Percentiles rank a stretch among this genome's conserved stretches.
Conservation (phyloP, 129 eudicot genomes). For the Cynara cardunculus region DNA sequence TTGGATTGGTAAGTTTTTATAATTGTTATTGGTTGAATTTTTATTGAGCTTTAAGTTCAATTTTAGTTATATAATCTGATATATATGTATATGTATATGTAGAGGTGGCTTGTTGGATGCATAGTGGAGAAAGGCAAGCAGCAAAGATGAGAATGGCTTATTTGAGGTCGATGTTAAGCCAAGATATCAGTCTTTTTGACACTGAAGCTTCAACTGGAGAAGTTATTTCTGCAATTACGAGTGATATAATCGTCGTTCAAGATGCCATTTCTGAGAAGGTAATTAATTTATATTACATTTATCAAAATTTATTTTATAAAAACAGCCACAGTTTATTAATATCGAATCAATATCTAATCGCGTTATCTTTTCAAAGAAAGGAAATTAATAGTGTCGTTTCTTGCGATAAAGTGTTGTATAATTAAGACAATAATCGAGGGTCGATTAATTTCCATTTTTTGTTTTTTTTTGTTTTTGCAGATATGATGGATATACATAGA, state of each 20-base stretch:
- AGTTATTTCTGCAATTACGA: constrained; percentile 93
- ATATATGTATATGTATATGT: not conserved
- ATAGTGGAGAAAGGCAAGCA: constrained; percentile 97
- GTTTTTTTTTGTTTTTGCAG: not conserved
- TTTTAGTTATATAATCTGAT: too few relatives aligned
- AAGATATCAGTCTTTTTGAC: constrained; percentile 91
- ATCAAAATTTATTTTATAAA: not conserved
- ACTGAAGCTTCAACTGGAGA: constrained; percentile 99
- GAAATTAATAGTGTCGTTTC: not conserved
- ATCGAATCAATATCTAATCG: too few relatives aligned
- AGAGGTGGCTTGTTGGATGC: constrained; percentile 99
- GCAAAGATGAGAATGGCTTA: constrained; percentile 99
- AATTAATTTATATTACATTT: not conserved
- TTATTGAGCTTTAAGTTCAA: not conserved
- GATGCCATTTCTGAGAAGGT: constrained; percentile 99
- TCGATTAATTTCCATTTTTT: not conserved
- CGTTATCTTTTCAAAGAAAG: not conserved
- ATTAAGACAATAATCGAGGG: not conserved
- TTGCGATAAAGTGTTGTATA: not conserved
- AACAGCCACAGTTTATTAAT: too few relatives aligned
- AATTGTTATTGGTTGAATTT: not conserved
- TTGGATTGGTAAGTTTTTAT: constrained; percentile 69
- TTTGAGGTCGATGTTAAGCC: constrained; percentile 79
- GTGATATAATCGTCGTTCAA: constrained; percentile 86
- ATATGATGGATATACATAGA: not conserved